Conservation (phyloP, 2,329 filamentous ascomycete species). For the Claviceps quebecensis region DNA sequence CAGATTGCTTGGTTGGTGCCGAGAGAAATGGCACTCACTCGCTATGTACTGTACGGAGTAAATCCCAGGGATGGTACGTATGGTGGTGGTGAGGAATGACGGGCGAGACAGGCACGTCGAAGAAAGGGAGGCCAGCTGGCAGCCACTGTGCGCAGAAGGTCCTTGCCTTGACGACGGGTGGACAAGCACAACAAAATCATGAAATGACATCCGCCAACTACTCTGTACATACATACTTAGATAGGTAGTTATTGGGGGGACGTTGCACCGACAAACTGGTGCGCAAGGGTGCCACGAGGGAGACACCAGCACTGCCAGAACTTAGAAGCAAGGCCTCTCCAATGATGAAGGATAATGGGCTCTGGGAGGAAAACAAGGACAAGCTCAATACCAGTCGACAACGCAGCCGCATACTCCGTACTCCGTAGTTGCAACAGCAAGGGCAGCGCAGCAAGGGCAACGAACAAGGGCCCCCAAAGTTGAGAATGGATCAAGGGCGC, state of each 20-base stretch:
- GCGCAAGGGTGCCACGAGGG: constrained; percentile 11
- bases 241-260: too few species aligned
- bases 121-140: constrained; percentile 3
- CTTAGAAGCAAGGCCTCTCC: background rate
- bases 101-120: constrained; percentile 19
- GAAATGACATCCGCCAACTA: too few species aligned
- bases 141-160: background rate
- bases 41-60: background rate
- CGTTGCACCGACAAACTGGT: constrained; percentile 6
- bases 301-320: background rate
- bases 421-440: too few species aligned
- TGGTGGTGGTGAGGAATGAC: constrained; percentile 18
- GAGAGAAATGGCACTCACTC: background rate
- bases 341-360: background rate
- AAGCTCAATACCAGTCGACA: too few species aligned
- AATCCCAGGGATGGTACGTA: constrained; percentile 15
- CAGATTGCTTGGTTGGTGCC: background rate
- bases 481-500: background rate
- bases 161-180: too few species aligned
- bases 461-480: too few species aligned
- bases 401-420: too few species aligned
- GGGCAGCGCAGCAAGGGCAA: too few species aligned
- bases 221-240: too few species aligned
- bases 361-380: background rate
- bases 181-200: too few species aligned